phyloP scores from a whole-genome alignment of 202 grass and related monocot species.

The Schoenoplectus tabernaemontani region DNA sequence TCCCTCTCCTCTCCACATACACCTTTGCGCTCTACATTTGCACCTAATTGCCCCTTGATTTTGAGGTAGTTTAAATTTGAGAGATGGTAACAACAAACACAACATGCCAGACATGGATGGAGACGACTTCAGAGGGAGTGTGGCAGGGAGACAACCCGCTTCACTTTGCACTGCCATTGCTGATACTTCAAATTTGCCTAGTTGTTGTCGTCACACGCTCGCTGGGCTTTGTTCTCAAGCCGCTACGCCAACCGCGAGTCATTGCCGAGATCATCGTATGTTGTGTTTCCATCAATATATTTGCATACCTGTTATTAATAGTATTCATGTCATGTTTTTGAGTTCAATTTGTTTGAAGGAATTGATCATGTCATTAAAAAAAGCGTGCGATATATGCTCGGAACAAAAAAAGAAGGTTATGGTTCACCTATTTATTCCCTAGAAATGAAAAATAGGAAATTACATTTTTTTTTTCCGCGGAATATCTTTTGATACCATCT shows the following conservation, averaged over 20 bases:
- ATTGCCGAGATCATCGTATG: slow-evolving; percentile 84
- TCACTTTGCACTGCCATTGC: slow-evolving; percentile 48
- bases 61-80: not conserved
- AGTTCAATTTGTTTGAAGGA: not conserved
- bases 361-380: not conserved
- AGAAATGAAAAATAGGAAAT: not conserved
- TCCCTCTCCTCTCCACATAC: not conserved
- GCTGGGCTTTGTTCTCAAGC: slow-evolving; percentile 55
- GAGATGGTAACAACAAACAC: not conserved
- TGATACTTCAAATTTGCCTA: slow-evolving; percentile 72
- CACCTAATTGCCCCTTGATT: not conserved
- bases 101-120: slow-evolving; percentile 25
- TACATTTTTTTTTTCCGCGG: too few relatives aligned
- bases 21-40: not conserved
- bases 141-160: slow-evolving; percentile 68
- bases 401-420: not conserved
- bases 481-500: not conserved
- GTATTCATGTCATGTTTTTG: not conserved
- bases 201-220: slow-evolving; percentile 62
- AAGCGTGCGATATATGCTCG: not conserved
- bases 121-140: slow-evolving; percentile 55
- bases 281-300: not conserved
- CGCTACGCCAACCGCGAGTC: slow-evolving; percentile 61
- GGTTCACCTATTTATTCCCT: not conserved
- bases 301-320: not conserved